phyloP scores from a whole-genome alignment of 257 asterid species.

The Verbena officinalis region DNA sequence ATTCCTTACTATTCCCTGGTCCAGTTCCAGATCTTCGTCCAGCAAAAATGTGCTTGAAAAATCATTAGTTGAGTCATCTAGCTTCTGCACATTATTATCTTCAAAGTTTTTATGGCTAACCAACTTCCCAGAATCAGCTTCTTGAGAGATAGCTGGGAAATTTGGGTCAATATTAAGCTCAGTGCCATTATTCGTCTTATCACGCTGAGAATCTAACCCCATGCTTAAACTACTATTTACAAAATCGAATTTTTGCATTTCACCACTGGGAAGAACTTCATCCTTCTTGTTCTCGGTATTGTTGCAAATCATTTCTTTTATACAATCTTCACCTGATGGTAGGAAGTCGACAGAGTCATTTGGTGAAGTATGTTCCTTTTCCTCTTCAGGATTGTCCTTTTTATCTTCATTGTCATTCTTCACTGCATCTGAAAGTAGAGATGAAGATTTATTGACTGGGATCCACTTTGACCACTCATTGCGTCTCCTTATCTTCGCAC shows the following conservation, averaged over 20 bases:
- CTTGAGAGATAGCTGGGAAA: slow-evolving; percentile 32
- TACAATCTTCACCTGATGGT: slow-evolving; percentile 29
- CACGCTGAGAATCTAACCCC: slow-evolving; percentile 25
- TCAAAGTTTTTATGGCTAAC: slow-evolving; percentile 29
- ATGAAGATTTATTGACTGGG: slow-evolving; percentile 34
- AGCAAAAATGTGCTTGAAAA: slow-evolving; percentile 73
- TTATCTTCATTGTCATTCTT: slow-evolving; percentile 39
- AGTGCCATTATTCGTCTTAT: slow-evolving; percentile 21
- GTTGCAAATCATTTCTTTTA: slow-evolving; percentile 24
- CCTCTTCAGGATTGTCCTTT: slow-evolving; percentile 35
- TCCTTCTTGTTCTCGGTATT: slow-evolving; percentile 35
- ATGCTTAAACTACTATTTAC: slow-evolving; percentile 29
- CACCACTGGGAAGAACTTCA: slow-evolving; percentile 32
- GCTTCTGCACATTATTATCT: slow-evolving; percentile 26
- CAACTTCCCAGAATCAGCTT: slow-evolving; percentile 32
- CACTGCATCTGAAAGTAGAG: slow-evolving; percentile 32
- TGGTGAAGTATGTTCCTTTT: slow-evolving; percentile 34
- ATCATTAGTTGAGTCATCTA: slow-evolving; percentile 62
- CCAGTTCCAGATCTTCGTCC: slow-evolving; percentile 83
- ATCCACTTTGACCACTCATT: slow-evolving; percentile 79
- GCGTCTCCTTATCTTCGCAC: slow-evolving; percentile 76
- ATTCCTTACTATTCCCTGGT: slow-evolving; percentile 41
- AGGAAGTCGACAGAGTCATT: slow-evolving; percentile 36
- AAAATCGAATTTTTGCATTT: slow-evolving; percentile 23
- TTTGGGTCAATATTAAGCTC: slow-evolving; percentile 31